phyloP scores from a whole-genome alignment of 2,329 filamentous ascomycete genomes.

The Aspergillus quadrilineatus region DNA sequence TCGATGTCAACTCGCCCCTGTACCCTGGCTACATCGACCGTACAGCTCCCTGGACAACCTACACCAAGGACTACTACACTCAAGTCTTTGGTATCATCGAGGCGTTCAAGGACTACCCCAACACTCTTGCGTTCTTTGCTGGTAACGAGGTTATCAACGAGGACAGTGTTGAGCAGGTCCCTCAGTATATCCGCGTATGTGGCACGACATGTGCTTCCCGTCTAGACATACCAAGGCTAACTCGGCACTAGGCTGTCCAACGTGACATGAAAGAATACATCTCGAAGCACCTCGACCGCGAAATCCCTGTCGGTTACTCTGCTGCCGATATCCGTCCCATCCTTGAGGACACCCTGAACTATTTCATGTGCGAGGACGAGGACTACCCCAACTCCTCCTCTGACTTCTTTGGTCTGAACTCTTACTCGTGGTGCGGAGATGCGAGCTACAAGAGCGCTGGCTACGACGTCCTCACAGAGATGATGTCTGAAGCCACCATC shows the following conservation, averaged over 20 bases:
- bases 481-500: constrained; percentile 58
- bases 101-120: constrained; percentile 65
- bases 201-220: background rate
- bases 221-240: background rate
- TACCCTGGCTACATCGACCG: constrained; percentile 58
- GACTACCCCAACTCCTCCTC: constrained; percentile 53
- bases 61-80: constrained; percentile 55
- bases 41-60: constrained; percentile 54
- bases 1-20: constrained; percentile 65
- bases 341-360: constrained; percentile 60
- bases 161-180: constrained; percentile 53
- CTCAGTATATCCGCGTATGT: constrained; percentile 57
- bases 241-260: constrained; percentile 52
- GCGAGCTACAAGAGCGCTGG: constrained; percentile 55
- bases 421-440: constrained; percentile 67
- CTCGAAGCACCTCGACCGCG: constrained; percentile 54
- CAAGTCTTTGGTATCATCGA: constrained; percentile 64
- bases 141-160: constrained; percentile 70
- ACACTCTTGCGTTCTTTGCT: constrained; percentile 65
- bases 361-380: constrained; percentile 57
- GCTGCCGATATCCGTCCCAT: constrained; percentile 64
- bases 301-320: constrained; percentile 67
- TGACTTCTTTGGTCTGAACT: constrained; percentile 67
- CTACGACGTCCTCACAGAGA: constrained; percentile 58
- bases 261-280: constrained; percentile 70